Evolutionary conservation across 768 basidiomycete species (phyloP), one percentile per base, ranked within the genome.

Genomic region (Termitomyces sp.): DNA sequence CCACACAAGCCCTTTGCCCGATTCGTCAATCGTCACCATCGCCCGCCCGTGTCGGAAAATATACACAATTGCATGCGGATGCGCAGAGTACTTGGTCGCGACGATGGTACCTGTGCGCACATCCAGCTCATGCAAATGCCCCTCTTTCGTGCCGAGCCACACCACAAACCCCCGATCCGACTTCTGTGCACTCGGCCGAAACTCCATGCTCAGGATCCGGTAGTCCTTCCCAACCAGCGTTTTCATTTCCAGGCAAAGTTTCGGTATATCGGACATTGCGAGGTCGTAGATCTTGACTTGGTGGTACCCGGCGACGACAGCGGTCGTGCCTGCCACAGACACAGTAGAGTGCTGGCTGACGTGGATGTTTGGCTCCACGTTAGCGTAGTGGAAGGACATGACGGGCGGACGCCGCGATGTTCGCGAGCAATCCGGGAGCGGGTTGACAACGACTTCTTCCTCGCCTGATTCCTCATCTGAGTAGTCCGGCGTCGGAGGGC

Each of bases 81-180:
- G 95, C 0, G 81, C 82, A 13, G 77, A 75, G 36, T 78, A 75
- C 59, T 86, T 90, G 32, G 78, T 73, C 14, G 82, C 84, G 2
- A 76, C 76, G 20, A 93, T 69, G 5, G 64, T 62, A 0, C 86
- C 88, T 2, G 78, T 83, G 53, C 79, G 71, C 39, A 89, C 74
- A 65, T 98, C 92, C 55, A 96, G 62, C 75, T 97, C 94, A 62
- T 87, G 78, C 26, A 99, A 58, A 68, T 89, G 85, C 0, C 96
- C 96, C 26, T 96, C 93, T 72, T 90, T 94, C 29, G 92, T 92
- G 4, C 95, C 96, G 12, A 88, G 72, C 95, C 95, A 98, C 2
- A 94, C 64, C 55, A 82, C 78, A 31, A 76, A 76, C 2, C 89
- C 91, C 18, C 79, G 74, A 53, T 87, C 82, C 0, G 61, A 71